phyloP scores from a whole-genome alignment of 139 green algal genomes.

The Micromonas commoda region DNA sequence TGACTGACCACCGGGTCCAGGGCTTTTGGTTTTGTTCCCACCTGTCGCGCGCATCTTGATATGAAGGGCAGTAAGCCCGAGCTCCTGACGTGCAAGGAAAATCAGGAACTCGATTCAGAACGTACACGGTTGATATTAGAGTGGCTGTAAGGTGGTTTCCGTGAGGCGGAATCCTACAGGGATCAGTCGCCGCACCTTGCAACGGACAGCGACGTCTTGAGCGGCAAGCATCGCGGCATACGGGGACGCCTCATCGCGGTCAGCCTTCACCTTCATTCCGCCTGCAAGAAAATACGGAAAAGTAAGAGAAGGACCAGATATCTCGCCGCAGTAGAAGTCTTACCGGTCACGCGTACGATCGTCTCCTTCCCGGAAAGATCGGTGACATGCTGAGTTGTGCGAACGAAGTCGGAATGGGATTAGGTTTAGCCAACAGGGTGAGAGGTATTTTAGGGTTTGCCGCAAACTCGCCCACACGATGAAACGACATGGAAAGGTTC shows the following conservation, averaged over 20 bases:
- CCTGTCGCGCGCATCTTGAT: slow-evolving; percentile 98
- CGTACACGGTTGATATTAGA: neutral
- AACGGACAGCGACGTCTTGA: slow-evolving; percentile 90
- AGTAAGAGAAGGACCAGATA: too few relatives aligned
- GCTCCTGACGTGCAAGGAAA: slow-evolving; percentile 62
- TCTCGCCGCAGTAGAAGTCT: too few relatives aligned
- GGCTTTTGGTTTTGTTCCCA: slow-evolving; percentile 99
- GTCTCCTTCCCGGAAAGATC: slow-evolving; percentile 99
- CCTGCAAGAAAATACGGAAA: too few relatives aligned
- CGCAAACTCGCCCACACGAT: too few relatives aligned
- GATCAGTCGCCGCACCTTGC: slow-evolving; percentile 77
- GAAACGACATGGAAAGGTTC: neutral
- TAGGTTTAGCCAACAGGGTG: too few relatives aligned
- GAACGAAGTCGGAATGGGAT: neutral
- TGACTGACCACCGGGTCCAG: slow-evolving; percentile 92
- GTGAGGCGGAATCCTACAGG: too few relatives aligned
- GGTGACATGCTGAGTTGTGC: slow-evolving; percentile 74
- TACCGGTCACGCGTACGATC: slow-evolving; percentile 85
- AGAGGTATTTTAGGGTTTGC: too few relatives aligned
- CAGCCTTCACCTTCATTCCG: slow-evolving; percentile 99
- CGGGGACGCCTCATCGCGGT: slow-evolving; percentile 96
- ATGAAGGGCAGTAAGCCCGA: slow-evolving; percentile 95
- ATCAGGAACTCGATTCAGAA: neutral
- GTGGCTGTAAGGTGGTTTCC: too few relatives aligned
- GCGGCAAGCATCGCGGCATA: slow-evolving; percentile 99